Conservation (phyloP, 2,329 filamentous ascomycete species). For the Sarocladium oryzae region DNA sequence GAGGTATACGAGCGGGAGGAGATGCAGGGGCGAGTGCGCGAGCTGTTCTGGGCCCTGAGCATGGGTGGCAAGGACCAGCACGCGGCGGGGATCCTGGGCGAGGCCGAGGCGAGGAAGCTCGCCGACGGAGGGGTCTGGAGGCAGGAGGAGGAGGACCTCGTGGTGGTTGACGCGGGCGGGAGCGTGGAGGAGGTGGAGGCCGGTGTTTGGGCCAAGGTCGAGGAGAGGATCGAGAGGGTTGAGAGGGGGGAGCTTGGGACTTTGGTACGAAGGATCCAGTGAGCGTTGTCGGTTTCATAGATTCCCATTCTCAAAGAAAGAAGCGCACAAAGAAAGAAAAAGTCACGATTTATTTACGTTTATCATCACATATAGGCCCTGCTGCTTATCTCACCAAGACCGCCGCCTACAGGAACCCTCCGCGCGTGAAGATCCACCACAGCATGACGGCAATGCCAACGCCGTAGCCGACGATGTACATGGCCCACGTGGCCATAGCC, state of each 20-base stretch:
- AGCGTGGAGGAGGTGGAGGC: slow-evolving; percentile 51
- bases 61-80: slow-evolving; percentile 25
- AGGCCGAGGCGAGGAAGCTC: slow-evolving; percentile 25
- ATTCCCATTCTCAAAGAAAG: neutral
- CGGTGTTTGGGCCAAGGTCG: slow-evolving; percentile 47
- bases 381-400: too few relatives aligned
- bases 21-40: slow-evolving; percentile 74
- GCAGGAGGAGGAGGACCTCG: slow-evolving; percentile 36
- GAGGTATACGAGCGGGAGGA: slow-evolving; percentile 83
- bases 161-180: slow-evolving; percentile 47
- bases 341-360: too few relatives aligned
- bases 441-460: neutral
- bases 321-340: neutral
- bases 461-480: slow-evolving; percentile 6
- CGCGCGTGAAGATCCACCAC: neutral
- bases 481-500: neutral
- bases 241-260: slow-evolving; percentile 42
- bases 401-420: neutral
- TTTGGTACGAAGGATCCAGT: slow-evolving; percentile 35
- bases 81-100: slow-evolving; percentile 14
- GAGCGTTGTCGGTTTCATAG: neutral
- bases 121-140: slow-evolving; percentile 28
- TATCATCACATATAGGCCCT: too few relatives aligned
- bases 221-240: slow-evolving; percentile 39
- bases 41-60: slow-evolving; percentile 59